Base-by-base conservation (phyloP, 176 grass and related monocot species). In the Tuctoria greenei region DNA sequence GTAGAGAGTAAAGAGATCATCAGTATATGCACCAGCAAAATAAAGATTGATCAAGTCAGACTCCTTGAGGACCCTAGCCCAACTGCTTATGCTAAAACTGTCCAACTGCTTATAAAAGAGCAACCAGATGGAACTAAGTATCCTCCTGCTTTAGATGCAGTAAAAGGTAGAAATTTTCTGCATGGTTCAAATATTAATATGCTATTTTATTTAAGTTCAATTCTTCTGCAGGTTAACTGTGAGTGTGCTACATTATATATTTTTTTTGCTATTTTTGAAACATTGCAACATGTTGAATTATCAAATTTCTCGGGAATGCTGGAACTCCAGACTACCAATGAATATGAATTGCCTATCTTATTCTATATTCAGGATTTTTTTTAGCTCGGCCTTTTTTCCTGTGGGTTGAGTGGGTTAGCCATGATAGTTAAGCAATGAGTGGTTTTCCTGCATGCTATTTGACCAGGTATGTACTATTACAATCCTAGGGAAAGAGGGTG, bases 1-100 rank as follows among this genome's bases (percentile, higher is more conserved):
- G 72, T 97, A 68, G 91, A 93, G 54, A 88, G 72, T 59, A 93
- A 93, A 67, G 91, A 97, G 24, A 86, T 97, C 43, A 83, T 93
- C 7, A 89, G 83, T 69, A 90, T 97, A 86, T 97, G 95, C 40
- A 41, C 75, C 28, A 72, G 88, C 81, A 97, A 91, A 91, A 97
- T 97, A 72, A 91, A 93, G 84, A 93, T 97, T 24, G 95, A 97
- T 93, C 88, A 91, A 82, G 95, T 90, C 74, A 85, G 72, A 77
- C 91, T 97, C 74, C 88, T 97, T 61, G 95, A 97, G 79, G 79
- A 97, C 15, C 73, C 75, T 31, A 93, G 65, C 84, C 85, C 87
- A 73, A 37, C 62, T 65, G 51, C 71, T 39, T 97, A 93, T 71
- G 75, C 86, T 64, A 97, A 72, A 88, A 97, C 95, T 41, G 86